Base-by-base conservation (phyloP, 352 stramenopile genomes). In the Pythium dissotocum region DNA sequence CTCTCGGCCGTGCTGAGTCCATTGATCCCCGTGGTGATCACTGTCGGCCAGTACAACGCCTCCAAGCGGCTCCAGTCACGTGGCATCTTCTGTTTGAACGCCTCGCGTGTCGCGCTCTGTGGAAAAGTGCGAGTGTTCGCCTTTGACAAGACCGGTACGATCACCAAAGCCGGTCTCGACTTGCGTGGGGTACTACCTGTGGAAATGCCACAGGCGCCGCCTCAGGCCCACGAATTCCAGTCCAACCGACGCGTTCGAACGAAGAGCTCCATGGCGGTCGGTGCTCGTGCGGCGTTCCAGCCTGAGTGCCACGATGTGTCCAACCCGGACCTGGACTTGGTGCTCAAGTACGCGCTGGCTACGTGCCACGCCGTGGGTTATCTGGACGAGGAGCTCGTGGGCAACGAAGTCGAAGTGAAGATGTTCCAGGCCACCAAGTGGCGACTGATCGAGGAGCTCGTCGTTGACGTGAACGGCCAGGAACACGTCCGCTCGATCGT, bases 131-230 rank as follows among this genome's bases (percentile, higher is more conserved):
- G 82, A 46, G 76, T 93, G 7, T 93, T 91, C 48, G 97, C 90
- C 71, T 98, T 98, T 70, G 92, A 98, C 79, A 98, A 98, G 71
- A 98, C 92, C 0, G 92, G 92, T 7, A 98, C 92, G 18, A 83
- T 98, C 54, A 98, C 92, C 21, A 94, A 97, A 63, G 79, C 97
- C 58, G 92, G 92, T 2, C 70, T 98, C 6, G 84, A 97, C 58
- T 97, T 94, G 69, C 66, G 87, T 59, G 87, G 80, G 36, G 85
- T 80, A 33, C 64, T 89, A n/a, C 81, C 81, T 0, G 75, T 90
- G 16, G 63, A 75, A 33, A 18, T 48, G 18, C 42, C 42, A 10
- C 30, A 33, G 24, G 26, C 51, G 12, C 51, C 51, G 30, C 26
- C 24, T 8, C 10, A 32, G 49, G 35, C 51, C 18, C 88, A 77